A percentile compares a stretch with the other conserved stretches of the same genome.
Evolutionary conservation across 129 eudicot genomes (phyloP).

Genomic region (Ambrosia trifida): DNA sequence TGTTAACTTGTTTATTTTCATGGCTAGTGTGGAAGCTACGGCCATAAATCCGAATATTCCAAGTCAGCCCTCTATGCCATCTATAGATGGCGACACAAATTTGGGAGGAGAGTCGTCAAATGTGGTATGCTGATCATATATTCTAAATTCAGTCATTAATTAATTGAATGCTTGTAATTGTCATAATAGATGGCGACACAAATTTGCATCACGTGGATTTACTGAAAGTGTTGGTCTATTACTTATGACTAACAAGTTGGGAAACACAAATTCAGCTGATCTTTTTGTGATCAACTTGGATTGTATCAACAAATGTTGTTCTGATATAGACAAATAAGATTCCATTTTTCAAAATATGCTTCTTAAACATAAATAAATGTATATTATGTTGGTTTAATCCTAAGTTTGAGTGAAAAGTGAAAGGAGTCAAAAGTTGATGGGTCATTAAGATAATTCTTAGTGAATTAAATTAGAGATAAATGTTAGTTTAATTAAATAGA

Average conservation of each 20-base stretch:
- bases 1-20: constrained; percentile 18
- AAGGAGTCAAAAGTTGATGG: no score
- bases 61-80: not conserved
- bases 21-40: constrained; percentile 11
- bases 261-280: not conserved
- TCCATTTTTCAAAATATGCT: not conserved
- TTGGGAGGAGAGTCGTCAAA: constrained; percentile 5
- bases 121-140: constrained; percentile 15
- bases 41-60: not conserved
- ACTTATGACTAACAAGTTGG: not conserved
- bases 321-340: not conserved
- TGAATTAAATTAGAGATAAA: no score
- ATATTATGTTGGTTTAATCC: no score
- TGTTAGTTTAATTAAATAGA: no score
- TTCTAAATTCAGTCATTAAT: constrained; percentile 14
- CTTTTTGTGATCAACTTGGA: constrained; percentile 8
- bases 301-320: constrained; percentile 7
- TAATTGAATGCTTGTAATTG: not conserved
- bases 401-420: no score
- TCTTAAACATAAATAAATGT: not conserved
- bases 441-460: no score
- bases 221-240: not conserved
- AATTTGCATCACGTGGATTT: not conserved
- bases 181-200: not conserved
- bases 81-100: not conserved